Evolutionary conservation across 192 early-diverging fungal species (phyloP).

Genomic region (Mortierella alpina): DNA sequence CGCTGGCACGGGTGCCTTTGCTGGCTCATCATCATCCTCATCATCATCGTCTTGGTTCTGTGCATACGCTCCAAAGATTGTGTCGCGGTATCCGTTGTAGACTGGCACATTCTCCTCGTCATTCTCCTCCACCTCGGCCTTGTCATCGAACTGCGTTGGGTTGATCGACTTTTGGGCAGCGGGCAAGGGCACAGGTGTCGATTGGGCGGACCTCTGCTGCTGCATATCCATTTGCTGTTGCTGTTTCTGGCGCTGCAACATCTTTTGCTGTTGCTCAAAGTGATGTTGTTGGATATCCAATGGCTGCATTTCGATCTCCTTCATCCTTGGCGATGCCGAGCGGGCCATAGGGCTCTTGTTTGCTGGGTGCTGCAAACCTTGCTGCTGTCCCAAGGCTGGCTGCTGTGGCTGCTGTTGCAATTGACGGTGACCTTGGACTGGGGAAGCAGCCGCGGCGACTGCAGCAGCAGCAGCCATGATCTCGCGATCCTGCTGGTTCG

Average conservation of each 20-base stretch:
- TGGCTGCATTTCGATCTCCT: conserved; percentile 39
- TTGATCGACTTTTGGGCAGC: conserved; percentile 40
- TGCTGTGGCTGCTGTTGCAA: background rate
- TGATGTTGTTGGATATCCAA: conserved; percentile 47
- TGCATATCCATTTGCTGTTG: conserved; percentile 16
- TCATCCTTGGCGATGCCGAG: conserved; percentile 19
- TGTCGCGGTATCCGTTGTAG: conserved; percentile 51
- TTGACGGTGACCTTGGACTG: conserved; percentile 16
- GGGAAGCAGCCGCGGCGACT: conserved; percentile 18
- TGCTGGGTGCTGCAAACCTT: background rate
- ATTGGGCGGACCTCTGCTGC: background rate
- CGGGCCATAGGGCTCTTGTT: background rate
- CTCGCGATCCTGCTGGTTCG: conserved; percentile 30
- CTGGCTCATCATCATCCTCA: conserved; percentile 26
- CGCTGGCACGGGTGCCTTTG: background rate
- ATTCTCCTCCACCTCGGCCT: conserved; percentile 33
- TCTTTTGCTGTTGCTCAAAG: conserved; percentile 31
- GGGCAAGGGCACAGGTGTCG: conserved; percentile 10
- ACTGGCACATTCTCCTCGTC: conserved; percentile 11
- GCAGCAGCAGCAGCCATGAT: conserved; percentile 31
- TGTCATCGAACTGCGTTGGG: conserved; percentile 47
- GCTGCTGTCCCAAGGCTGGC: background rate
- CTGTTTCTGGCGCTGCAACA: conserved; percentile 40
- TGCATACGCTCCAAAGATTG: conserved; percentile 49
- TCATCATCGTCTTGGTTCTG: conserved; percentile 24